Evolutionary conservation across 345 rosid genomes (phyloP).

Genomic region (Citropsis articulata): DNA sequence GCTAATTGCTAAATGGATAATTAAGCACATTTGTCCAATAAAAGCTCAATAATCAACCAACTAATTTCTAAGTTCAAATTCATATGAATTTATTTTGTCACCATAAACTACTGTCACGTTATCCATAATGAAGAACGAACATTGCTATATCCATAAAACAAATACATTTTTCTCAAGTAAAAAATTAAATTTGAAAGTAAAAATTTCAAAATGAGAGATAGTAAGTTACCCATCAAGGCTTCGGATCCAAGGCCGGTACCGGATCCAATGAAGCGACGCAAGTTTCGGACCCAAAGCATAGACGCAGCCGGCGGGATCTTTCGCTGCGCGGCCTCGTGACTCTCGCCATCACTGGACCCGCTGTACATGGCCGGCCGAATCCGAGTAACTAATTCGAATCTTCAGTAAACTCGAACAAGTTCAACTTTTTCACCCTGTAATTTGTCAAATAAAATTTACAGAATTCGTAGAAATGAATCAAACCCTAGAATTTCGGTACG

Average conservation of each 20-base stretch:
- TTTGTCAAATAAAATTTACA: neutral
- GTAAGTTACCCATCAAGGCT: conserved; percentile 79
- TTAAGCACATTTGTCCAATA: neutral
- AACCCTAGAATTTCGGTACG: neutral
- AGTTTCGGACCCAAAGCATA: conserved; percentile 95
- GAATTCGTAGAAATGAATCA: neutral
- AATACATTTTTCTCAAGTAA: neutral
- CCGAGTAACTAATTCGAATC: neutral
- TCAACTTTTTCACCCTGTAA: neutral
- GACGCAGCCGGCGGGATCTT: conserved; percentile 94
- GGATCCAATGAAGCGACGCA: conserved; percentile 89
- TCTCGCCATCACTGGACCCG: conserved; percentile 96
- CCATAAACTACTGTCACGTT: neutral
- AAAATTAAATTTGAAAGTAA: neutral
- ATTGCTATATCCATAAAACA: neutral
- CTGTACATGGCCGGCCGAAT: conserved; percentile 59
- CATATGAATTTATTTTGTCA: neutral
- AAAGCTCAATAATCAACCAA: neutral
- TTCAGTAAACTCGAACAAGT: conserved; percentile 10
- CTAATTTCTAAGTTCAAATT: neutral
- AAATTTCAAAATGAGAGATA: neutral
- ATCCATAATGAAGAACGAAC: neutral
- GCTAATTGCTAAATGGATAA: too few species aligned
- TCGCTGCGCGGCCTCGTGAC: conserved; percentile 78
- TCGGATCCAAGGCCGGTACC: conserved; percentile 99